Evolutionary conservation across 371 early-diverging fungal genomes (phyloP).

Genomic region (Umbelopsis sp.): DNA sequence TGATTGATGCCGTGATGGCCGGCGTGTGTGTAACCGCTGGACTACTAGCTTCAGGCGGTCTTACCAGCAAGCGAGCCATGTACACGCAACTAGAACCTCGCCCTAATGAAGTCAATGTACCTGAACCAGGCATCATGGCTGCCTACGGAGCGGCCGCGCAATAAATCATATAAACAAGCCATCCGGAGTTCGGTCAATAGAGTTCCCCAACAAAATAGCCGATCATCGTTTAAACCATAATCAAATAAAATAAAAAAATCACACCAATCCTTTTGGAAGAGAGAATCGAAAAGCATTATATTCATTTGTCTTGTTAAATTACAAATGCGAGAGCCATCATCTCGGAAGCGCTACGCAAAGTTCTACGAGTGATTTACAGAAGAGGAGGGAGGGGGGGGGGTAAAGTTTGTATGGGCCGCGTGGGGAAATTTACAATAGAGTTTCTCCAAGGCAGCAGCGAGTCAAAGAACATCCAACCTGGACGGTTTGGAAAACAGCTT

Average conservation of each 20-base stretch:
- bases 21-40: slow-evolving; percentile 4
- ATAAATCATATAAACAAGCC: too few relatives aligned
- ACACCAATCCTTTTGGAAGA: neutral
- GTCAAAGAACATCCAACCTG: slow-evolving; percentile 86
- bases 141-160: slow-evolving; percentile 6
- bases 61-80: slow-evolving; percentile 4
- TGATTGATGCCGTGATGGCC: slow-evolving; percentile 15
- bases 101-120: slow-evolving; percentile 10
- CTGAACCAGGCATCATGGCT: slow-evolving; percentile 12
- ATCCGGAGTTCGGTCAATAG: too few relatives aligned
- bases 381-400: neutral
- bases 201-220: too few relatives aligned
- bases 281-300: neutral
- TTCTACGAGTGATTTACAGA: slow-evolving; percentile 19
- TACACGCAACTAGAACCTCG: slow-evolving; percentile 14
- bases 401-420: neutral
- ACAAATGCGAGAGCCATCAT: slow-evolving; percentile 20
- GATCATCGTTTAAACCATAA: neutral
- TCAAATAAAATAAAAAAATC: neutral
- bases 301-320: slow-evolving; percentile 19
- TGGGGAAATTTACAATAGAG: slow-evolving; percentile 48
- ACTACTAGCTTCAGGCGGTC: neutral
- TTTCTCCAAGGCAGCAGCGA: slow-evolving; percentile 82
- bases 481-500: slow-evolving; percentile 80
- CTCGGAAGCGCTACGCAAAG: slow-evolving; percentile 20